phyloP scores from a whole-genome alignment of 345 rosid genomes.

The Heritiera fomes region DNA sequence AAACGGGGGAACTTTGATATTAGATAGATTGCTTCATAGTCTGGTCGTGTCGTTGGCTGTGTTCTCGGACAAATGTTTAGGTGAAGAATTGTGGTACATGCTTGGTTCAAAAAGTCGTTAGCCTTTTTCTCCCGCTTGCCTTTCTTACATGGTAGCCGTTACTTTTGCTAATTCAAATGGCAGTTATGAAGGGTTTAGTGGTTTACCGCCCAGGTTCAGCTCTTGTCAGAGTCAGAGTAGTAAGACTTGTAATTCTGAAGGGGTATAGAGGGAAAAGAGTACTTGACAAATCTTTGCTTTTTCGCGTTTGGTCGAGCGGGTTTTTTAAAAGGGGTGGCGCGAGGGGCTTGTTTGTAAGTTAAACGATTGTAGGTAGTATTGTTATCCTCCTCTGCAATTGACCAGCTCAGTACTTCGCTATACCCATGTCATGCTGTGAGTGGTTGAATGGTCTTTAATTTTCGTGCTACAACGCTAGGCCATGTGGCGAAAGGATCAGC shows the following conservation, averaged over 20 bases:
- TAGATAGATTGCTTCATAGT: constrained; percentile 26
- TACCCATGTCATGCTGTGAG: neutral
- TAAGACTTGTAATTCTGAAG: neutral
- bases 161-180: constrained; percentile 40
- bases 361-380: neutral
- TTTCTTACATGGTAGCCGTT: constrained; percentile 31
- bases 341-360: neutral
- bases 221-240: neutral
- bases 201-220: constrained; percentile 33
- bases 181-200: constrained; percentile 40
- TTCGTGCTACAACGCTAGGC: neutral
- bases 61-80: constrained; percentile 20
- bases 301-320: neutral
- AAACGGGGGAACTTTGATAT: constrained; percentile 18
- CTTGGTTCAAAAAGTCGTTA: constrained; percentile 45
- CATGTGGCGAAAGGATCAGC: neutral
- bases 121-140: constrained; percentile 30
- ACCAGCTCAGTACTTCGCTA: neutral
- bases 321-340: neutral
- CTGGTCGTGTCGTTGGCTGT: constrained; percentile 27
- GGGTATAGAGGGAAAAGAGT: constrained; percentile 27
- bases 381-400: neutral
- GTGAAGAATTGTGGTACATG: constrained; percentile 24
- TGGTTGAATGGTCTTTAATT: neutral
- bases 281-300: neutral